Conservation (phyloP, 1,139 yeast species). For the Eremothecium sinecaudum region DNA sequence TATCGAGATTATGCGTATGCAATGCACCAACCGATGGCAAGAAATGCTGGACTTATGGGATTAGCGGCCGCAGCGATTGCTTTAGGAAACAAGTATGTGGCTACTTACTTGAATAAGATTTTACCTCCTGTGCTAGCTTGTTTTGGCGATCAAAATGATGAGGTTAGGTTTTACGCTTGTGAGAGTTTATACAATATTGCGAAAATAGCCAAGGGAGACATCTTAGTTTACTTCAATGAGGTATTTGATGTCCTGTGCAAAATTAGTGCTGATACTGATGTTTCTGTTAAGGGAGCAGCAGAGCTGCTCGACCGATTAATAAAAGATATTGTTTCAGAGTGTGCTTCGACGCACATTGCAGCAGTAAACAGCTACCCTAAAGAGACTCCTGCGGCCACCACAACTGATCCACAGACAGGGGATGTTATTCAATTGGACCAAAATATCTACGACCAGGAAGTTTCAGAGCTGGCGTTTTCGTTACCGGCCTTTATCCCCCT, state of each 20-base stretch:
- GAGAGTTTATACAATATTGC: conserved; percentile 94
- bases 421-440: conserved; percentile 62
- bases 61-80: conserved; percentile 75
- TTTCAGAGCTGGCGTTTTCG: conserved; percentile 59
- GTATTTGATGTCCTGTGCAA: conserved; percentile 87
- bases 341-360: conserved; percentile 86
- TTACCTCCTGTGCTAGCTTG: conserved; percentile 92
- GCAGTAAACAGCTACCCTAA: conserved; percentile 50
- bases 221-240: conserved; percentile 82
- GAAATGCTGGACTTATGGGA: conserved; percentile 71
- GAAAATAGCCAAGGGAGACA: conserved; percentile 93
- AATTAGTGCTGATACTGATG: conserved; percentile 84
- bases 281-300: conserved; percentile 91
- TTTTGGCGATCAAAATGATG: conserved; percentile 92
- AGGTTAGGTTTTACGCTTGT: conserved; percentile 94
- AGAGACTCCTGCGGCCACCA: conserved; percentile 39
- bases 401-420: conserved; percentile 35
- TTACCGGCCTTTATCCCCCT: conserved; percentile 84
- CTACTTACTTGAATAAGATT: conserved; percentile 70
- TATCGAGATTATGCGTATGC: conserved; percentile 67
- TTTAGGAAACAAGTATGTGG: conserved; percentile 59
- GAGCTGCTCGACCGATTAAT: conserved; percentile 83
- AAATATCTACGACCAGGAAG: conserved; percentile 24
- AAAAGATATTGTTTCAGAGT: conserved; percentile 92
- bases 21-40: conserved; percentile 64